Percentiles rank a stretch among this genome's conserved stretches.
phyloP scores from a whole-genome alignment of 129 eudicot species.

The Centaurea solstitialis region DNA sequence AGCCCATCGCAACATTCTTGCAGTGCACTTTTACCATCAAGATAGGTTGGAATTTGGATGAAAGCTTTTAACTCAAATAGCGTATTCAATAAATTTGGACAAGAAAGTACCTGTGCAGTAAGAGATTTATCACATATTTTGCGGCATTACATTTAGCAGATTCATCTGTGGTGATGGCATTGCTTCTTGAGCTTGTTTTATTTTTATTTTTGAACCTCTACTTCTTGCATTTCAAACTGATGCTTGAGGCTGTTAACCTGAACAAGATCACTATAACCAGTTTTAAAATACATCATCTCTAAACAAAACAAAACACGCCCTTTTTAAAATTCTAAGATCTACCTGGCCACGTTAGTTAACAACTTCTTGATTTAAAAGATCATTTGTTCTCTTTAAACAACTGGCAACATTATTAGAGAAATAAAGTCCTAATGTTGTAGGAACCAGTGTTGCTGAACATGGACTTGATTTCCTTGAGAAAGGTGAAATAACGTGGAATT shows the following conservation, averaged over 20 bases:
- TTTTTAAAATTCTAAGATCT: slow-evolving; percentile 9
- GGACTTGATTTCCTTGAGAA: slow-evolving; percentile 85
- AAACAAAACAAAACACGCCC: too few species aligned
- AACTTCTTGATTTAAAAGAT: slow-evolving; percentile 86
- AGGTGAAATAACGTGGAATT: slow-evolving; percentile 90
- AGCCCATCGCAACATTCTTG: too few species aligned
- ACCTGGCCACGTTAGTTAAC: slow-evolving; percentile 87
- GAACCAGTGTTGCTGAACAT: slow-evolving; percentile 93
- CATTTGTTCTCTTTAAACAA: slow-evolving; percentile 90
- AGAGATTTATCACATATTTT: slow-evolving; percentile 94
- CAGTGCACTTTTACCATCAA: too few species aligned
- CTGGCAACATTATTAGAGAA: slow-evolving; percentile 82
- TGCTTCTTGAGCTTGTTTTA: slow-evolving; percentile 82
- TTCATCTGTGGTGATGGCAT: slow-evolving; percentile 72
- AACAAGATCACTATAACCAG: slow-evolving; percentile 17
- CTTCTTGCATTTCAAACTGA: too few species aligned
- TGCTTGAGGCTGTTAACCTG: slow-evolving; percentile 83
- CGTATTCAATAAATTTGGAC: too few species aligned
- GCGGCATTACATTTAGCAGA: slow-evolving; percentile 95
- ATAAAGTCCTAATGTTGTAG: slow-evolving; percentile 92
- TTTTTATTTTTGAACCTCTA: slow-evolving; percentile 71
- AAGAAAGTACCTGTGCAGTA: slow-evolving; percentile 67
- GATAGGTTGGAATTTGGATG: too few species aligned
- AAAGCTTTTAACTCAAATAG: too few species aligned
- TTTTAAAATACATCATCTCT: background rate